Conservation (phyloP, 176 grass and related monocot species). For the Bolboschoenus planiculmis region DNA sequence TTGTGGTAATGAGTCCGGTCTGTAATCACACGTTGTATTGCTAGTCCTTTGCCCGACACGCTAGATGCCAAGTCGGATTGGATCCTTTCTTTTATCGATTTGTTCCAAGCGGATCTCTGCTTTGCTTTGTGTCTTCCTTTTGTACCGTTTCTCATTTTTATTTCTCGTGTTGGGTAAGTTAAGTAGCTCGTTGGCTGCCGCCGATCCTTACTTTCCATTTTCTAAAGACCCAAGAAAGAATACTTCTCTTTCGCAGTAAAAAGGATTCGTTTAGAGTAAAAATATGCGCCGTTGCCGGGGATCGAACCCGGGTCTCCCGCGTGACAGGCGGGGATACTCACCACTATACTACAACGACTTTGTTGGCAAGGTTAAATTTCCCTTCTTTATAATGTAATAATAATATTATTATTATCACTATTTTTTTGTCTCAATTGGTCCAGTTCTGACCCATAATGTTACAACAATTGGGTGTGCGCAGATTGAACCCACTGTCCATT, state of each 20-base stretch:
- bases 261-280: too few relatives aligned
- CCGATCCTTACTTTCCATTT: background rate
- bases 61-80: background rate
- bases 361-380: too few relatives aligned
- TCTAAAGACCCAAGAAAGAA: background rate
- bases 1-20: background rate
- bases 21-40: background rate
- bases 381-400: too few relatives aligned
- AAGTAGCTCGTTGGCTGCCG: background rate
- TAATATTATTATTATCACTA: too few relatives aligned
- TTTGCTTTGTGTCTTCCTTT: background rate
- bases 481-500: background rate
- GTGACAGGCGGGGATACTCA: slow-evolving; percentile 48
- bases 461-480: background rate
- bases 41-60: slow-evolving; percentile 9
- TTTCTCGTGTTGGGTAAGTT: background rate
- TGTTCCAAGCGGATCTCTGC: background rate
- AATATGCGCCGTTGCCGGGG: slow-evolving; percentile 20
- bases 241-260: background rate
- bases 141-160: background rate
- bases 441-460: background rate
- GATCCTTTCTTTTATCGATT: background rate
- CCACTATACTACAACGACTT: slow-evolving; percentile 54
- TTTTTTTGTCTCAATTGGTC: background rate
- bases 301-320: slow-evolving; percentile 47